Evolutionary conservation across 2,329 filamentous ascomycete genomes (phyloP), one percentile per base, ranked within the genome.

Genomic region (Teratosphaeria zuluensis): DNA sequence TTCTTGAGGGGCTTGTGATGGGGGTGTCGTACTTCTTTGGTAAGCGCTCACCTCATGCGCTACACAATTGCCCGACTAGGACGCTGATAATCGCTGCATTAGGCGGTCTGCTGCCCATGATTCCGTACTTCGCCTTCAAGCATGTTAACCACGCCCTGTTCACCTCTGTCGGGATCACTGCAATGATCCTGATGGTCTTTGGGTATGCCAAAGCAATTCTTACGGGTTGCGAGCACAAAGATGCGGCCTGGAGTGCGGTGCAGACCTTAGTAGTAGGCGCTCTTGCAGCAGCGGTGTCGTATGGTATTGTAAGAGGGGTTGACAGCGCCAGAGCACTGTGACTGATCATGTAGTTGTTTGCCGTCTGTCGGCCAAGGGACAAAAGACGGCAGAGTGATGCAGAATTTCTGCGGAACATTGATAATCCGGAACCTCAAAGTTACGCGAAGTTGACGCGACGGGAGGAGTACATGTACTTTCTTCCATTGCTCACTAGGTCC

Each of bases 111-210:
- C 61, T 75, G 11, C 80, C 80, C 6, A 74, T 82, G 63, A 71
- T 81, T 0, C 80, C 80, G 0, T 82, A 82, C 66, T 81, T 83
- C 62, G 67, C 68, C 21, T 69, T 75, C 59, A 62, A 70, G 46
- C 61, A 75, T 48, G 72, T 77, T 30, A 68, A 70, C 4, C 64
- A 72, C 38, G 78, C 76, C 1, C 69, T 80, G 51, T 76, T 75
- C 60, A 75, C 74, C 65, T 80, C 77, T n/a, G 79, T 81, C 56
- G 77, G 74, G n/a, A 76, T 80, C 16, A 81, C 80, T 63, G 73
- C 71, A 1, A 62, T 81, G 21, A 75, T 79, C 1, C 67, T 82
- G 31, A 71, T 82, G 54, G 54, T 76, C 7, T 82, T 82, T 60
- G 80, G 80, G 0, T 81, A 77, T 62, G 72, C 73, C 33, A 82